Conservation (phyloP, 2,329 filamentous ascomycete genomes). For the Pseudogymnoascus sp. region DNA sequence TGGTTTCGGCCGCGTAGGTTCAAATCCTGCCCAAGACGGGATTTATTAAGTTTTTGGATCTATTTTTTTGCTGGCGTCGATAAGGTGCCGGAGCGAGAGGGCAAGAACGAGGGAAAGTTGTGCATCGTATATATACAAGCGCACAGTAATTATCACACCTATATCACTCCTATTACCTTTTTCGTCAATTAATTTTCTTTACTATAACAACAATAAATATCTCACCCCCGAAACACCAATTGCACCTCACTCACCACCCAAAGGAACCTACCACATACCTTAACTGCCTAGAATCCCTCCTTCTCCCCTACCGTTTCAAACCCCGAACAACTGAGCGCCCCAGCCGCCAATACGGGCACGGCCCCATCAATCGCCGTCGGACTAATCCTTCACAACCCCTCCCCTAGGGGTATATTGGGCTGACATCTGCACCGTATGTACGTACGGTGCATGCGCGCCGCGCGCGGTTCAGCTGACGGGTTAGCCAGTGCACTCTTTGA, state of each 20-base stretch:
- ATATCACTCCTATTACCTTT: background rate
- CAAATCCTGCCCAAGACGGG: slow-evolving; percentile 26
- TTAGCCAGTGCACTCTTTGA: background rate
- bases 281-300: background rate
- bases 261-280: background rate
- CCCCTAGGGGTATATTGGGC: background rate
- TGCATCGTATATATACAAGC: background rate
- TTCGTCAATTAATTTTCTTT: background rate
- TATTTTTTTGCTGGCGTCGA: background rate
- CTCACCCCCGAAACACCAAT: background rate
- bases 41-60: background rate
- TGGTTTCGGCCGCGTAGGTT: slow-evolving; percentile 29
- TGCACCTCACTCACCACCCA: background rate
- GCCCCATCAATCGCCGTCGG: background rate
- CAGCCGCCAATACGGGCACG: background rate
- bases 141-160: background rate
- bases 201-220: background rate
- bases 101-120: too few relatives aligned
- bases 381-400: background rate
- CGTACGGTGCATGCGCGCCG: background rate
- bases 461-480: background rate
- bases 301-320: background rate
- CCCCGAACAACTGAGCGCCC: background rate
- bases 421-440: background rate
- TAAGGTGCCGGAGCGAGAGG: too few relatives aligned